These are phyloP conservation scores for Moricandia arvensis DNA, from an alignment of 345 rosid genomes.

Conservation along the genomic window DNA sequence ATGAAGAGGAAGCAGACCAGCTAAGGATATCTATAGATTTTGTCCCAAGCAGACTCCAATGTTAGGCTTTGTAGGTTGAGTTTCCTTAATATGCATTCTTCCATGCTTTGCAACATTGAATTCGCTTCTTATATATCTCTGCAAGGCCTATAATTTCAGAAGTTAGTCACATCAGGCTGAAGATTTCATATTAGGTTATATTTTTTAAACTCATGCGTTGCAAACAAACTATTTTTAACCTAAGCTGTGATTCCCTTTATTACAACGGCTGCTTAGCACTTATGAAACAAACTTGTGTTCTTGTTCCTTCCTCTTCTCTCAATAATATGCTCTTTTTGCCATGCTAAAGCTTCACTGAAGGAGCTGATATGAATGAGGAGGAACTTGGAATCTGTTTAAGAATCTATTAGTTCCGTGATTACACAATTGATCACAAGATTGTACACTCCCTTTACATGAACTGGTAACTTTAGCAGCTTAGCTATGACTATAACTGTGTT, in stretches of 20 bases:
- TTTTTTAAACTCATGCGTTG: background rate
- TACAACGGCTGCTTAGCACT: background rate
- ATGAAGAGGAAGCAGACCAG: slow-evolving; percentile 63
- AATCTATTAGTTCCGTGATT: slow-evolving; percentile 53
- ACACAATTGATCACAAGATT: slow-evolving; percentile 57
- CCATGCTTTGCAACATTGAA: slow-evolving; percentile 3
- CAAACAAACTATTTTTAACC: background rate
- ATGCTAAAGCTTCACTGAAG: slow-evolving; percentile 54
- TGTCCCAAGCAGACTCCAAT: slow-evolving; percentile 49
- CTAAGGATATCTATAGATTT: slow-evolving; percentile 71
- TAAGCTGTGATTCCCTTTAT: background rate
- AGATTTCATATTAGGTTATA: slow-evolving; percentile 74
- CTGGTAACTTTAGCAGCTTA: no score
- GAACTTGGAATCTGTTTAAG: slow-evolving; percentile 53
- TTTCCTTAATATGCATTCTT: background rate
- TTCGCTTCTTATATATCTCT: slow-evolving; percentile 6
- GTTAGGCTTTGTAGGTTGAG: slow-evolving; percentile 39
- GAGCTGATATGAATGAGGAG: slow-evolving; percentile 50
- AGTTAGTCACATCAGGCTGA: slow-evolving; percentile 95
- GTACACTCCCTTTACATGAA: no score
- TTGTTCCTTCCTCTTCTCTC: slow-evolving; percentile 20
- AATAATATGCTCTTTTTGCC: slow-evolving; percentile 12
- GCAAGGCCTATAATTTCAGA: slow-evolving; percentile 65
- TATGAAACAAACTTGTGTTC: background rate
- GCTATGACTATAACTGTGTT: no score